These are phyloP conservation scores for Saccharomyces hybrid DNA, from an alignment of 1,139 yeast genomes.

Conservation along the genomic window DNA sequence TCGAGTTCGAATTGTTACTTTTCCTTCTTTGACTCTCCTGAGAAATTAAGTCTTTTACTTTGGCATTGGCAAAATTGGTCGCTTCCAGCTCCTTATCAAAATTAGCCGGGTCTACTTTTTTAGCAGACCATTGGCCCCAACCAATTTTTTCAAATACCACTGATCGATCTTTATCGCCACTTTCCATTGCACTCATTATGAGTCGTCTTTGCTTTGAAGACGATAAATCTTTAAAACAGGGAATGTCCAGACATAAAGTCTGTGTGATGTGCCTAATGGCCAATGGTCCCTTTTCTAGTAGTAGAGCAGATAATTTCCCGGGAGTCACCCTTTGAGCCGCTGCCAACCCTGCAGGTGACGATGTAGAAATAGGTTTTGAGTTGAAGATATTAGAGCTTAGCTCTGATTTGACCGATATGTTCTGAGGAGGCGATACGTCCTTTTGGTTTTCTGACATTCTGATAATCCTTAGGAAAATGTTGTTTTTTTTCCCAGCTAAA, in stretches of 20 bases:
- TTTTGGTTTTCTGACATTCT: neutral
- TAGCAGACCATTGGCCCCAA: slow-evolving; percentile 97
- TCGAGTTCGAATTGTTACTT: slow-evolving; percentile 37
- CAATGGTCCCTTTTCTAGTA: slow-evolving; percentile 72
- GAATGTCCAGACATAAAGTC: slow-evolving; percentile 66
- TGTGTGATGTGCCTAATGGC: slow-evolving; percentile 87
- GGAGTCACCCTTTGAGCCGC: slow-evolving; percentile 90
- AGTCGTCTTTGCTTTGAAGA: slow-evolving; percentile 83
- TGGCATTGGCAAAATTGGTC: slow-evolving; percentile 30
- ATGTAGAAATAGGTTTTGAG: slow-evolving; percentile 46
- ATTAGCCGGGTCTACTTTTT: slow-evolving; percentile 44
- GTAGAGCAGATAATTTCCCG: slow-evolving; percentile 59
- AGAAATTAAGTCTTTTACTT: slow-evolving; percentile 33
- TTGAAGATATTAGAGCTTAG: slow-evolving; percentile 4
- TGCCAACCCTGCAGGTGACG: slow-evolving; percentile 81
- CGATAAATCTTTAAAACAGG: slow-evolving; percentile 71
- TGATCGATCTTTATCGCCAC: slow-evolving; percentile 57
- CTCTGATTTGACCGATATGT: slow-evolving; percentile 1
- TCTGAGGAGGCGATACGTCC: neutral
- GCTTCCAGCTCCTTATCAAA: slow-evolving; percentile 37
- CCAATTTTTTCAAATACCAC: slow-evolving; percentile 88
- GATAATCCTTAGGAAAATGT: too few relatives aligned
- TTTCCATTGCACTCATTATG: slow-evolving; percentile 81
- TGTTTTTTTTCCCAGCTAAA: too few relatives aligned
- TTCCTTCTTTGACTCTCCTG: slow-evolving; percentile 19